A percentile compares a stretch with the other conserved stretches of the same genome.
phyloP scores from a whole-genome alignment of 2,329 filamentous ascomycete genomes.

The Pyricularia pennisetigena region DNA sequence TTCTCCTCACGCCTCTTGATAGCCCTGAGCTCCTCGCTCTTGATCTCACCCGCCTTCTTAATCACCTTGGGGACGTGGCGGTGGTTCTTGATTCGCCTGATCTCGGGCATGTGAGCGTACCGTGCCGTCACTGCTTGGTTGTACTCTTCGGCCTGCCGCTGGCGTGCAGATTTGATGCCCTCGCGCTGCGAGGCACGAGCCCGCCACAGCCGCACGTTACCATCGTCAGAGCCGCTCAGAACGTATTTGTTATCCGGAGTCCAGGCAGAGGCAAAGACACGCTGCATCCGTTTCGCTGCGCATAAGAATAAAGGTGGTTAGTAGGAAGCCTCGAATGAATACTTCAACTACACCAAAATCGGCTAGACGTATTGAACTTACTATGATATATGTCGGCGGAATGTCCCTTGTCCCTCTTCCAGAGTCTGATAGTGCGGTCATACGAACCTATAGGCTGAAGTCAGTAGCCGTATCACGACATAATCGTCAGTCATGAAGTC shows the following conservation, averaged over 20 bases:
- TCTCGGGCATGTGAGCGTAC: conserved; percentile 94
- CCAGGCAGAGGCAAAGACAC: conserved; percentile 45
- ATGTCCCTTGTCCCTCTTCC: conserved; percentile 71
- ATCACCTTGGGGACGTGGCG: conserved; percentile 85
- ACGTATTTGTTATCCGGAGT: conserved; percentile 86
- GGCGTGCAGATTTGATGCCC: conserved; percentile 75
- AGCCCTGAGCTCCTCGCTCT: conserved; percentile 74
- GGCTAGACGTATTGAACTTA: not conserved
- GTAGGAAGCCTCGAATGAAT: conserved; percentile 23
- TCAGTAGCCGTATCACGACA: not conserved
- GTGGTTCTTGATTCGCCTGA: conserved; percentile 81
- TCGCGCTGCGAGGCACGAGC: conserved; percentile 74
- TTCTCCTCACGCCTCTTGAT: conserved; percentile 93
- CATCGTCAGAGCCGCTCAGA: conserved; percentile 85
- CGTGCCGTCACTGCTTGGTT: conserved; percentile 74
- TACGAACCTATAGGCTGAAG: conserved; percentile 31
- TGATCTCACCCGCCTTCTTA: conserved; percentile 95
- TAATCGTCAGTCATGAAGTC: not conserved
- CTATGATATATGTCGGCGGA: conserved; percentile 90
- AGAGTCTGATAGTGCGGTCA: conserved; percentile 79
- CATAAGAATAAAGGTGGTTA: conserved; percentile 60
- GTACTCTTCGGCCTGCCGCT: conserved; percentile 77
- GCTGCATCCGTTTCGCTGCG: conserved; percentile 79
- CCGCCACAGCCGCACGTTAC: conserved; percentile 79
- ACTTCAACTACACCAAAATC: not conserved